Base-by-base conservation (phyloP, 2,329 filamentous ascomycete species). In the Phyllachora maydis region DNA sequence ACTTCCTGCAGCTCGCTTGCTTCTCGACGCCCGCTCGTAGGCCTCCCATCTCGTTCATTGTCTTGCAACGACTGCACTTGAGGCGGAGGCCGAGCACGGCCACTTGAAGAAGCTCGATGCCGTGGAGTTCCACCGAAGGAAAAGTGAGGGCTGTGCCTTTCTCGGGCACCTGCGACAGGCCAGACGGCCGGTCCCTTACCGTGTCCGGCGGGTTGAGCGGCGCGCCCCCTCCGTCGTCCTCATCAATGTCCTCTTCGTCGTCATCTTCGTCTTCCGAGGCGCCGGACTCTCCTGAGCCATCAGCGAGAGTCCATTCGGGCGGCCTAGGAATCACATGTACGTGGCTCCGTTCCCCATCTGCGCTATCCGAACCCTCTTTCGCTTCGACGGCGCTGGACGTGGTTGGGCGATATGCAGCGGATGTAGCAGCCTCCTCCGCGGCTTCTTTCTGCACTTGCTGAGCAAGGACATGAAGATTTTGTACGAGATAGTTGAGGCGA, bases 61-160 rank as follows among this genome's bases (percentile, higher is more conserved):
- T 73, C 42, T 73, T 82, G 55, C 79, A 90, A 18, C 79, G 65
- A 24, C 71, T 65, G 42, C 79, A 90, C 41, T 82, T 83, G 31
- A 81, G 55, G 3, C 63, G 73, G 31, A 88, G 52, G 28, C 64
- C 69, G 16, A 88, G 50, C 13, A 63, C 55, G 1, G 59, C 52
- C 2, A 85, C 46, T 34, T 83, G 68, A 6, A 90, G 54, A 3
- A 88, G 47, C 38, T 88, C 78, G 29, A 88, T 72, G 18, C 72
- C 65, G 39, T 79, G 62, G 2, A 90, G 59, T 36, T 85, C 76
- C 28, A 88, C 51, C 14, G 62, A 68, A 0, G 81, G 79, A 35
- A 88, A 81, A 0, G 72, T 79, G 6, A 90, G 55, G 25, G 76
- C 65, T n/a, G 78, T 74, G 13, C 78, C 78, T 25, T 59, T 56